Evolutionary conservation across 768 basidiomycete species (phyloP).

Genomic region (Strobilomyces echinocephalus): DNA sequence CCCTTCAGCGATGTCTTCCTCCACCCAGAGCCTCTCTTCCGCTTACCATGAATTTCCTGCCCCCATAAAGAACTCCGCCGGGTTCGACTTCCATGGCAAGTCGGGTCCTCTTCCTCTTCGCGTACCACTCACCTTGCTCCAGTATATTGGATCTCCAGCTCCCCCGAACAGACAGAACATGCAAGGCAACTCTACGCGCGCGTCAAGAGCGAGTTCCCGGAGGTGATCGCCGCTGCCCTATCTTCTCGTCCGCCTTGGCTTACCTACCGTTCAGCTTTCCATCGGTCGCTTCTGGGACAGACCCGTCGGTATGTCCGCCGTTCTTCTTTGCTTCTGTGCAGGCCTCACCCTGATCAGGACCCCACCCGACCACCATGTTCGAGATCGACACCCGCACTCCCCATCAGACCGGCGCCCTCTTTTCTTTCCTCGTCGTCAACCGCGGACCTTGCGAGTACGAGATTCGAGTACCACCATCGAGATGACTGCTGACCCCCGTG

Average conservation of each 20-base stretch:
- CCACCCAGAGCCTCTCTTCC: slow-evolving; percentile 34
- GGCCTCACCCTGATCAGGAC: slow-evolving; percentile 37
- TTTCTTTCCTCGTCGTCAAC: slow-evolving; percentile 63
- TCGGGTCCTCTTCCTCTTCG: not conserved
- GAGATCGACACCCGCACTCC: slow-evolving; percentile 64
- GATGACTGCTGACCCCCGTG: not conserved
- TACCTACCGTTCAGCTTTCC: slow-evolving; percentile 40
- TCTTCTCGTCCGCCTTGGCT: not conserved
- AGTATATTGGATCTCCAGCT: slow-evolving; percentile 62
- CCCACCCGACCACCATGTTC: slow-evolving; percentile 70
- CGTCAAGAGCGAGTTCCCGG: slow-evolving; percentile 62
- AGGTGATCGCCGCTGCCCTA: slow-evolving; percentile 35
- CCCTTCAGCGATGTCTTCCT: not conserved
- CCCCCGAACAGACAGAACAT: slow-evolving; percentile 40
- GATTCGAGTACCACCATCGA: not conserved
- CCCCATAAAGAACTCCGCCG: slow-evolving; percentile 53
- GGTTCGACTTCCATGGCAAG: slow-evolving; percentile 73
- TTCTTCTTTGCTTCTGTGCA: not conserved
- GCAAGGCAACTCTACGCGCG: slow-evolving; percentile 56
- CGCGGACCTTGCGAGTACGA: slow-evolving; percentile 70
- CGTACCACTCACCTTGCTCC: not conserved
- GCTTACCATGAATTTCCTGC: slow-evolving; percentile 52
- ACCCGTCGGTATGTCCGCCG: slow-evolving; percentile 47
- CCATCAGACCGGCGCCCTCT: slow-evolving; percentile 64
- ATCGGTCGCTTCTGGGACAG: slow-evolving; percentile 60